phyloP scores from a whole-genome alignment of 1,284 basidiomycete species.

The Xerocomus alliaceus region DNA sequence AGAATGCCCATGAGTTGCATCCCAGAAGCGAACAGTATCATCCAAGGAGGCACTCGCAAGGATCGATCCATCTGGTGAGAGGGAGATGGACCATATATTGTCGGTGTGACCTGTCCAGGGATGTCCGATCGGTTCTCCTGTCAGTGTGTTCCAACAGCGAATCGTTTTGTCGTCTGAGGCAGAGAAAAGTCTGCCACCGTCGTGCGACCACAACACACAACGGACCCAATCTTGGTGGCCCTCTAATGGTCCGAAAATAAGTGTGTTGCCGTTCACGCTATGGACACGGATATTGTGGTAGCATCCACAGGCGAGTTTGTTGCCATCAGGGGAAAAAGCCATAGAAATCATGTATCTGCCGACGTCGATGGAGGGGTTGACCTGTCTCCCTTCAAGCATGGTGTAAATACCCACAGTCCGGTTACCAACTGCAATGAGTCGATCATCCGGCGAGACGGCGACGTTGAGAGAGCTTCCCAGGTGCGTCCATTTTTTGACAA shows the following conservation, averaged over 20 bases:
- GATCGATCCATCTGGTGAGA: constrained; percentile 10
- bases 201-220: constrained; percentile 21
- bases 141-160: constrained; percentile 12
- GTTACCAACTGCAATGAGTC: neutral
- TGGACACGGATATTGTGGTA: neutral
- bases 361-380: neutral
- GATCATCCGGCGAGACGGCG: neutral
- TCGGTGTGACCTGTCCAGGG: neutral
- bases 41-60: constrained; percentile 16
- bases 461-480: neutral
- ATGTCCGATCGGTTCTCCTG: neutral
- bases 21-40: constrained; percentile 21
- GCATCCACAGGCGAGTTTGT: neutral
- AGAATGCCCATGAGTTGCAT: neutral
- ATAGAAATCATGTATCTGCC: neutral
- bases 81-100: neutral
- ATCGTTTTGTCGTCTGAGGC: neutral
- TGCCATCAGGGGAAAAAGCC: neutral
- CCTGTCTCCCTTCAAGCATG: neutral
- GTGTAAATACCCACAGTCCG: neutral
- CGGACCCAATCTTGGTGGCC: fast-evolving
- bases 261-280: neutral
- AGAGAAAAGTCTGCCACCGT: constrained; percentile 17
- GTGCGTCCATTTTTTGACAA: neutral
- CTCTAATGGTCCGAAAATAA: neutral